These are phyloP conservation scores for Tagetes patula DNA, from an alignment of 129 eudicot species.

Conservation along the genomic window DNA sequence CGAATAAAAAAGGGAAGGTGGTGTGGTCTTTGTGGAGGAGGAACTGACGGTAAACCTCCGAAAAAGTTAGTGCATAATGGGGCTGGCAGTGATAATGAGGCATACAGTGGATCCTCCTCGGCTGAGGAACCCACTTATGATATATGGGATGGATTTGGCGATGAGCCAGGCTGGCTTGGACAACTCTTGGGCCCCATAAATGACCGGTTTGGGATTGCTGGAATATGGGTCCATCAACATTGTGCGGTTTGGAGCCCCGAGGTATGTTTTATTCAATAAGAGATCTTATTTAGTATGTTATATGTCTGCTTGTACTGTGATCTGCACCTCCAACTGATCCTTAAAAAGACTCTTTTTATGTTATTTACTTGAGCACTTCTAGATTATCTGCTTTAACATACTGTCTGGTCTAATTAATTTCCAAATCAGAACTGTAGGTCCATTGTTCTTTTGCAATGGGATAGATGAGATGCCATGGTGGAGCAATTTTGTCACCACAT, in stretches of 20 bases:
- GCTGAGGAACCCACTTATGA: slow-evolving; percentile 85
- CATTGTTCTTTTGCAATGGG: background rate
- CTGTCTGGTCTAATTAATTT: background rate
- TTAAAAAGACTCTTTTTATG: slow-evolving; percentile 8
- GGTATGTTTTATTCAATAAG: slow-evolving; percentile 50
- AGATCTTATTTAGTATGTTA: slow-evolving; percentile 6
- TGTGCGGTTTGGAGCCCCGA: slow-evolving; percentile 99
- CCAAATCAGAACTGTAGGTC: background rate
- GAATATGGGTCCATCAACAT: slow-evolving; percentile 95
- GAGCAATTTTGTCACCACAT: background rate
- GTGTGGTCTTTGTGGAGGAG: slow-evolving; percentile 97
- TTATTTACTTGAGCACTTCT: background rate
- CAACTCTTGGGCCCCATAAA: slow-evolving; percentile 89
- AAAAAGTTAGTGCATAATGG: slow-evolving; percentile 58
- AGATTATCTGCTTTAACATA: slow-evolving; percentile 5
- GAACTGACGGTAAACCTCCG: slow-evolving; percentile 93
- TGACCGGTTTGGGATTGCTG: slow-evolving; percentile 93
- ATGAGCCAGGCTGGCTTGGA: slow-evolving; percentile 98
- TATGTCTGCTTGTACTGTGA: background rate
- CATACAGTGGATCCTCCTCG: slow-evolving; percentile 82
- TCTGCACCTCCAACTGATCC: background rate
- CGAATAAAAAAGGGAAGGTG: slow-evolving; percentile 73
- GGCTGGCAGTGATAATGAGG: slow-evolving; percentile 82
- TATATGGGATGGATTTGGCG: slow-evolving; percentile 93
- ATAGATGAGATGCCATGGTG: background rate